A percentile compares a stretch with the other conserved stretches of the same genome.
Conservation (phyloP, 306 rosid species). For the Cajanus cajan region DNA sequence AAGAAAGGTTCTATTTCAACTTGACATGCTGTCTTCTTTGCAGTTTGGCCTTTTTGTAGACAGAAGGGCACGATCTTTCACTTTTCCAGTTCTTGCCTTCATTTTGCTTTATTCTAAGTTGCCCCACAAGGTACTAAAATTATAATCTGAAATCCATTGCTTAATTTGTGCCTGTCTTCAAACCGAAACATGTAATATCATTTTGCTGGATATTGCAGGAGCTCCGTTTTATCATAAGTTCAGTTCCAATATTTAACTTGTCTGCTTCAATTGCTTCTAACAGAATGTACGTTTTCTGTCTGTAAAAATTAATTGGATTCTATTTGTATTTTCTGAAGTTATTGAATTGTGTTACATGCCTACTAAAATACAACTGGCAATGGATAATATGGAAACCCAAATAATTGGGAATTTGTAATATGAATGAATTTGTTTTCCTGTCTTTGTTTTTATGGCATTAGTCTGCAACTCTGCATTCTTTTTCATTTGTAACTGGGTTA, state of each 20-base stretch:
- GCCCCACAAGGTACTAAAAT: constrained; percentile 82
- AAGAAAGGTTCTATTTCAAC: neutral
- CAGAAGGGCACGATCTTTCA: constrained; percentile 61
- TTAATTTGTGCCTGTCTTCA: constrained; percentile 11
- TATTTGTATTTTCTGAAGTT: constrained; percentile 11
- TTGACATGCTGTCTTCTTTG: constrained; percentile 39
- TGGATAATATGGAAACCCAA: neutral
- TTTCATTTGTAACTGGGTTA: neutral
- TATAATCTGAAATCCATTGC: neutral
- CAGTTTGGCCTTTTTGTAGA: constrained; percentile 85
- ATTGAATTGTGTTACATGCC: neutral
- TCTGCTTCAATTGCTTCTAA: constrained; percentile 84
- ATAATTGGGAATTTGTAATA: neutral
- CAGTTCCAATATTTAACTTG: constrained; percentile 88
- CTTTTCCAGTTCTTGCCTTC: constrained; percentile 74
- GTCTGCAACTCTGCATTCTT: neutral
- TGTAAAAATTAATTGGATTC: neutral
- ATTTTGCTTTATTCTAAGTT: constrained; percentile 87
- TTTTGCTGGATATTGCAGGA: constrained; percentile 64
- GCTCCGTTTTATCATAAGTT: constrained; percentile 83
- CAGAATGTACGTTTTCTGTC: constrained; percentile 64
- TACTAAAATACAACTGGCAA: neutral
- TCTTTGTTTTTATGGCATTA: neutral
- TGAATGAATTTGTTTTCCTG: neutral
- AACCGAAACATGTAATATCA: neutral